phyloP scores from a whole-genome alignment of 1,139 yeast species.

The Arxiozyma heterogenica region DNA sequence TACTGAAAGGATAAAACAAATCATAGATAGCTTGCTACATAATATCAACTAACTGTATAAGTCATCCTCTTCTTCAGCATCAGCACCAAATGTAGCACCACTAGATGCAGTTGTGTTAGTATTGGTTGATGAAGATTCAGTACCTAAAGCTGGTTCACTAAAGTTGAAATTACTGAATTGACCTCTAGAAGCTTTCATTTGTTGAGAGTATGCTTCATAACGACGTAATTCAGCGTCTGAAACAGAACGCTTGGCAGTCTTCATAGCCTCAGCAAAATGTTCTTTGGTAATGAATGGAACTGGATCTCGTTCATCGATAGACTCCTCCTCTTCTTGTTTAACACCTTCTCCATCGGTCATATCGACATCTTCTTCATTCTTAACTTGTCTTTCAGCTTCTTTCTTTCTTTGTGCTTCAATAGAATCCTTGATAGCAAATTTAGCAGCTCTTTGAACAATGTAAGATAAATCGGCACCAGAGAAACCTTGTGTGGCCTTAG shows the following conservation, averaged over 20 bases:
- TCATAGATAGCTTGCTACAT: not conserved
- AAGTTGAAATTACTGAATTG: conserved; percentile 72
- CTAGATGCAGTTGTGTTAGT: conserved; percentile 26
- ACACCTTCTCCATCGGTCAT: conserved; percentile 59
- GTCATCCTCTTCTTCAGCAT: conserved; percentile 80
- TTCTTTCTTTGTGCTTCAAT: conserved; percentile 70
- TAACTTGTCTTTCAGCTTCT: conserved; percentile 41
- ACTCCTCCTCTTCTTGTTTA: conserved; percentile 31
- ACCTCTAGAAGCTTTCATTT: conserved; percentile 92
- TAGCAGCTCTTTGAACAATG: conserved; percentile 97
- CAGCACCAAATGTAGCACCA: conserved; percentile 48
- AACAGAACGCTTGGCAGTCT: conserved; percentile 95
- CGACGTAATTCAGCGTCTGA: conserved; percentile 96
- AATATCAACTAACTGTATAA: conserved; percentile 54
- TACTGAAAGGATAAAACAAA: not conserved
- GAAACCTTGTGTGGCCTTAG: conserved; percentile 90
- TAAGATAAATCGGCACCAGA: conserved; percentile 98
- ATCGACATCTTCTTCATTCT: conserved; percentile 54
- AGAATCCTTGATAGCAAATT: conserved; percentile 95
- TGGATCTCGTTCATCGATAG: conserved; percentile 63
- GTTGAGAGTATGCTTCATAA: conserved; percentile 97
- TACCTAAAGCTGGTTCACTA: conserved; percentile 42
- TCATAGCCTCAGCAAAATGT: conserved; percentile 98
- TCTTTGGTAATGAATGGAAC: conserved; percentile 91
- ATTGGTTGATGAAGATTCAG: conserved; percentile 32